Conservation (phyloP, 371 early-diverging fungal genomes). For the Mortierella sp. region DNA sequence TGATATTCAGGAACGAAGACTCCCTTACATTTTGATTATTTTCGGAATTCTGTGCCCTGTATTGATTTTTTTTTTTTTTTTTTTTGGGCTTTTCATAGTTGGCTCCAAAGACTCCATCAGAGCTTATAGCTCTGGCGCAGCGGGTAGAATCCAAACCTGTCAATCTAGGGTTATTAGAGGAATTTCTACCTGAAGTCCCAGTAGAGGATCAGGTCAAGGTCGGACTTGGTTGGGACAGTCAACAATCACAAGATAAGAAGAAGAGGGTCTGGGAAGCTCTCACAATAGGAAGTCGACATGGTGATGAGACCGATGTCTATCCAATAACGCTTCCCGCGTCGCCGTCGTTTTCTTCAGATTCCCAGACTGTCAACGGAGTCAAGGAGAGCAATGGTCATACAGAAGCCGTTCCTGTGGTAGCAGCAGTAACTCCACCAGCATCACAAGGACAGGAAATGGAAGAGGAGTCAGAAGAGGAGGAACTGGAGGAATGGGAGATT, state of each 20-base stretch:
- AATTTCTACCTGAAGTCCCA: slow-evolving; percentile 45
- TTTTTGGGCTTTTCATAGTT: slow-evolving; percentile 14
- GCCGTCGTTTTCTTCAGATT: background rate
- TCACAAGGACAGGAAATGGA: slow-evolving; percentile 4
- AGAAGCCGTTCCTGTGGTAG: background rate
- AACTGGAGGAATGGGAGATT: slow-evolving; percentile 54
- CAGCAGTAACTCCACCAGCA: background rate
- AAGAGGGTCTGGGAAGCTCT: slow-evolving; percentile 36
- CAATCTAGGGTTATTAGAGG: slow-evolving; percentile 36
- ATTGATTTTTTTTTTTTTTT: background rate
- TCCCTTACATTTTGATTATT: no score
- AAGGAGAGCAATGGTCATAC: slow-evolving; percentile 1
- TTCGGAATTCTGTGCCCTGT: no score
- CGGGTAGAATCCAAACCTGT: slow-evolving; percentile 35
- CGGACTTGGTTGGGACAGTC: slow-evolving; percentile 45
- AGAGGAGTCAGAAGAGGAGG: slow-evolving; percentile 29
- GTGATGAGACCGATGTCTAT: slow-evolving; percentile 1
- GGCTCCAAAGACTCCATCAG: slow-evolving; percentile 48
- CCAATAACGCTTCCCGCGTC: slow-evolving; percentile 2
- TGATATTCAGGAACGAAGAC: no score
- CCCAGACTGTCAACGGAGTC: background rate
- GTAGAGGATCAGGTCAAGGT: slow-evolving; percentile 46
- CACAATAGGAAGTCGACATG: slow-evolving; percentile 28
- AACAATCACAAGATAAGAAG: slow-evolving; percentile 21
- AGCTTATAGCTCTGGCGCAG: slow-evolving; percentile 45